These are phyloP conservation scores for Fusarium algeriense DNA, from an alignment of 2,329 filamentous ascomycete genomes.

Conservation along the genomic window DNA sequence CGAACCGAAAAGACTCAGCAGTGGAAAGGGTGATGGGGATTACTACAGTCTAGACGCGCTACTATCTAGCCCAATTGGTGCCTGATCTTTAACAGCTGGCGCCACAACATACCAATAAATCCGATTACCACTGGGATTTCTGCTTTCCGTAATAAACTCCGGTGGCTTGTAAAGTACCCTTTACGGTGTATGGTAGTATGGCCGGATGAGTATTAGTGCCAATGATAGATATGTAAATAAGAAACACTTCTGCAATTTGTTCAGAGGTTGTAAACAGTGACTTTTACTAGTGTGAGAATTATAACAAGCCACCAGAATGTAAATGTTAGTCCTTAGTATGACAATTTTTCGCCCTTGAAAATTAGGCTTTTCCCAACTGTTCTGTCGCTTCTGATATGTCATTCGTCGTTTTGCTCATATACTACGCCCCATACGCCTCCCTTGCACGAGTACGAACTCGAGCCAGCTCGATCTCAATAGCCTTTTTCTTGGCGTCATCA, in stretches of 20 bases:
- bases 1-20: neutral
- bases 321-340: neutral
- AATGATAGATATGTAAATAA: neutral
- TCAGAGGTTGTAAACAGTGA: neutral
- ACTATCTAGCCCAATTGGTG: neutral
- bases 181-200: neutral
- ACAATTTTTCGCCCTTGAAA: rapidly evolving
- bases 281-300: neutral
- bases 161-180: neutral
- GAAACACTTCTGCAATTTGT: rapidly evolving
- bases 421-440: neutral
- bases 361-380: rapidly evolving
- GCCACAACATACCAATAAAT: neutral
- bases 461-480: neutral
- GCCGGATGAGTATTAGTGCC: neutral
- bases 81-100: neutral
- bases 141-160: rapidly evolving
- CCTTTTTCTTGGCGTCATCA: neutral
- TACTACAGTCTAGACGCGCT: neutral
- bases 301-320: neutral
- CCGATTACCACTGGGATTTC: too few relatives aligned
- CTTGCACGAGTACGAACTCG: neutral
- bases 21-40: neutral
- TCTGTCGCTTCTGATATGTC: rapidly evolving
- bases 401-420: rapidly evolving